Conservation (phyloP, 2,329 filamentous ascomycete species). For the Phyllosticta ampelicida region DNA sequence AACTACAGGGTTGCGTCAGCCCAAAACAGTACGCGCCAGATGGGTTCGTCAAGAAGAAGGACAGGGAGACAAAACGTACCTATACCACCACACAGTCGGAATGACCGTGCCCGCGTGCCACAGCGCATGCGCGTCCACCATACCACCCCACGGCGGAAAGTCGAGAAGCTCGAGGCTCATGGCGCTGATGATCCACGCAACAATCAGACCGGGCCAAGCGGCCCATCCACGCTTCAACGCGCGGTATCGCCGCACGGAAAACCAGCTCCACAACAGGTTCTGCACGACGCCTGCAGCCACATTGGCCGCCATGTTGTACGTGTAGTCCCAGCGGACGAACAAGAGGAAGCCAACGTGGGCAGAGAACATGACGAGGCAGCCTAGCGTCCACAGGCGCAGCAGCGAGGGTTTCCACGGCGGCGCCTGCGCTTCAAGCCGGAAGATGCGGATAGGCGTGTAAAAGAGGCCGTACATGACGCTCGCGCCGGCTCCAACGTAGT, state of each 20-base stretch:
- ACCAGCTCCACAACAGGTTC: conserved; percentile 77
- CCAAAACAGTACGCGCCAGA: neutral
- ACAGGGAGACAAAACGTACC: conserved; percentile 50
- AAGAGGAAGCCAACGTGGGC: conserved; percentile 75
- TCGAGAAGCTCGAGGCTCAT: conserved; percentile 96
- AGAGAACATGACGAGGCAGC: conserved; percentile 62
- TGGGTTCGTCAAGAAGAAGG: neutral
- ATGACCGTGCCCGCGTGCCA: conserved; percentile 93
- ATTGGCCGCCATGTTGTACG: conserved; percentile 96
- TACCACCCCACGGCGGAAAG: conserved; percentile 73
- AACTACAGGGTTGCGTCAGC: conserved; percentile 42
- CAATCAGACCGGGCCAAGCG: conserved; percentile 79
- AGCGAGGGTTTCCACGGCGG: conserved; percentile 40
- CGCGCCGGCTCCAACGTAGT: conserved; percentile 90
- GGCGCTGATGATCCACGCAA: conserved; percentile 80
- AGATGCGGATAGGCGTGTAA: conserved; percentile 71
- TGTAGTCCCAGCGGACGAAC: conserved; percentile 84
- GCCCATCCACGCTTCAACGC: conserved; percentile 67
- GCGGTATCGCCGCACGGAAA: conserved; percentile 64
- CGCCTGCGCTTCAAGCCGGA: conserved; percentile 58
- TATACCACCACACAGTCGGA: conserved; percentile 86
- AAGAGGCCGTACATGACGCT: conserved; percentile 86
- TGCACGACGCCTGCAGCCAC: conserved; percentile 69
- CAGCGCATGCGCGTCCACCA: conserved; percentile 84
- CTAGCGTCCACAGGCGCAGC: conserved; percentile 61